These are phyloP conservation scores for Fraxinus greggii DNA, from an alignment of 305 asterid species.

Conservation along the genomic window DNA sequence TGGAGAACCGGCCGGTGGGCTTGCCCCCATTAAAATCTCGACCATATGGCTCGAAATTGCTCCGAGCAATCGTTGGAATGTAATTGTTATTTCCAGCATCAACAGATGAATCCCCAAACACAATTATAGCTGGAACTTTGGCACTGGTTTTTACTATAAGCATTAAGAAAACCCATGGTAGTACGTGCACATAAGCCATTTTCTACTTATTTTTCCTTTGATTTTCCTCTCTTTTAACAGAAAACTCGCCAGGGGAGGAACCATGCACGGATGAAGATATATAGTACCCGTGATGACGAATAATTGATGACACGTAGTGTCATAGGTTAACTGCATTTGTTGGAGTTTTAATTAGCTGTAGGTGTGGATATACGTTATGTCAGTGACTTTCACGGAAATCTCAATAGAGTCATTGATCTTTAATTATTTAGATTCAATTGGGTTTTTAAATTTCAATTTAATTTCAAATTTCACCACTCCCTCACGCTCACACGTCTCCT, in stretches of 20 bases:
- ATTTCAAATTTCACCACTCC: not conserved
- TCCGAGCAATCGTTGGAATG: constrained; percentile 59
- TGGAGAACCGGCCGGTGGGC: constrained; percentile 78
- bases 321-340: not conserved
- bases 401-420: no score
- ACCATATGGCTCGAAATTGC: constrained; percentile 81
- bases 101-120: constrained; percentile 86
- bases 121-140: constrained; percentile 63
- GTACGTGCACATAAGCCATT: not conserved
- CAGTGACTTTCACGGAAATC: not conserved
- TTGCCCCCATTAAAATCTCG: constrained; percentile 64
- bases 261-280: not conserved
- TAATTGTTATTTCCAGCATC: constrained; percentile 86
- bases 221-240: not conserved
- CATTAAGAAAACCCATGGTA: not conserved
- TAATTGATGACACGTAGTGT: not conserved
- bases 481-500: not conserved
- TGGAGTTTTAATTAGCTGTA: not conserved
- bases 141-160: constrained; percentile 20
- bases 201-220: not conserved
- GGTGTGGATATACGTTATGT: not conserved
- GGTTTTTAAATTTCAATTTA: not conserved
- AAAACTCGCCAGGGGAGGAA: not conserved
- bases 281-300: not conserved
- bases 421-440: no score